A percentile compares a stretch with the other conserved stretches of the same genome.
phyloP scores from a whole-genome alignment of 768 basidiomycete genomes.

The Boletus vermiculosoides region DNA sequence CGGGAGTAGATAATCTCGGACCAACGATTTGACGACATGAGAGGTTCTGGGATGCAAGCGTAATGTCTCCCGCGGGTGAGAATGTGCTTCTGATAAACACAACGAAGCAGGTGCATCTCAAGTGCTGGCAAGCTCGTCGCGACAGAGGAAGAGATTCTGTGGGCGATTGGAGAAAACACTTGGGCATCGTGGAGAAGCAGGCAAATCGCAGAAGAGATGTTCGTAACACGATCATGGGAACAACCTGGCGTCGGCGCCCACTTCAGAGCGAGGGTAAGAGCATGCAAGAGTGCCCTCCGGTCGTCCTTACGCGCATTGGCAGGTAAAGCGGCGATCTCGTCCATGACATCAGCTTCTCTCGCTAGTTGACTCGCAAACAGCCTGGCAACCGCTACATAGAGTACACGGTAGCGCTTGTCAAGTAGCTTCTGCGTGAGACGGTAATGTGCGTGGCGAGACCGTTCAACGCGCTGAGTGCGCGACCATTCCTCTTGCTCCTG shows the following conservation, averaged over 20 bases:
- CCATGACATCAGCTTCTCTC: slow-evolving; percentile 45
- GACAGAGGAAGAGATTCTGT: background rate
- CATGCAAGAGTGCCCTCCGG: slow-evolving; percentile 4
- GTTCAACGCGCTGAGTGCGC: background rate
- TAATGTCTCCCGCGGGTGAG: slow-evolving; percentile 54
- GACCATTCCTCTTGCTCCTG: background rate
- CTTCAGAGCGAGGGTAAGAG: slow-evolving; percentile 59
- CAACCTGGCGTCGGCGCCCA: slow-evolving; percentile 65
- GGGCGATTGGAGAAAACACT: background rate
- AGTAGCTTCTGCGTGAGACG: background rate
- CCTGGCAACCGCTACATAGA: slow-evolving; percentile 54
- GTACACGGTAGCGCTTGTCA: background rate
- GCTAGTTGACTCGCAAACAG: slow-evolving; percentile 55
- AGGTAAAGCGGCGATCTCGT: slow-evolving; percentile 36
- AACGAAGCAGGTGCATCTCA: slow-evolving; percentile 45
- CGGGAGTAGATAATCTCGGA: slow-evolving; percentile 53
- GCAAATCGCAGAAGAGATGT: background rate
- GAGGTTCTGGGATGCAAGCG: slow-evolving; percentile 50
- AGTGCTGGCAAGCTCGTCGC: background rate
- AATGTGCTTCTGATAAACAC: slow-evolving; percentile 57
- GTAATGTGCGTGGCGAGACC: background rate
- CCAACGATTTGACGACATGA: slow-evolving; percentile 64
- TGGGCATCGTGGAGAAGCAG: background rate
- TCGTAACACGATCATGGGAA: slow-evolving; percentile 52
- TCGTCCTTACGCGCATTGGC: slow-evolving; percentile 25